Conservation (phyloP, 2,329 filamentous ascomycete species). For the Dactylellina parvicollis region DNA sequence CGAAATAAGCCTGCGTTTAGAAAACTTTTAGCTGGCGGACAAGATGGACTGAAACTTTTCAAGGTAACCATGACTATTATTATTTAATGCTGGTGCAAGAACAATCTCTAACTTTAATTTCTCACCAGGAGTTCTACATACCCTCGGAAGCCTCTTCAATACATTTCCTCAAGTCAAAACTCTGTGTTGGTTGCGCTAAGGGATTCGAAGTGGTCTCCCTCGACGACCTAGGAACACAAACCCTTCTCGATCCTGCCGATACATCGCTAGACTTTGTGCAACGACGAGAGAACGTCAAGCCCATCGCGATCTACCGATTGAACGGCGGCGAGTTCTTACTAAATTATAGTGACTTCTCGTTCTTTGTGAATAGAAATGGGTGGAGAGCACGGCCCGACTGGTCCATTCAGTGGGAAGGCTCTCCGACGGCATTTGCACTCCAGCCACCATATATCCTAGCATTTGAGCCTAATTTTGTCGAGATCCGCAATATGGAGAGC, state of each 20-base stretch:
- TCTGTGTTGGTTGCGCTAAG: slow-evolving; percentile 93
- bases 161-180: slow-evolving; percentile 94
- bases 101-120: slow-evolving; percentile 55
- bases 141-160: slow-evolving; percentile 98
- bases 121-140: slow-evolving; percentile 86
- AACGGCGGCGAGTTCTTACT: slow-evolving; percentile 91
- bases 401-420: slow-evolving; percentile 97
- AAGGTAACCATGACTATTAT: slow-evolving; percentile 66
- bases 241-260: slow-evolving; percentile 94
- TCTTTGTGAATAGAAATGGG: slow-evolving; percentile 98
- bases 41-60: slow-evolving; percentile 94
- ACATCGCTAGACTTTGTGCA: slow-evolving; percentile 97
- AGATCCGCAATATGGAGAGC: slow-evolving; percentile 93
- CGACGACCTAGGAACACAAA: slow-evolving; percentile 97
- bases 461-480: slow-evolving; percentile 97
- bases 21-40: slow-evolving; percentile 92
- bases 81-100: too few relatives aligned
- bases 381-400: slow-evolving; percentile 96
- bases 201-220: slow-evolving; percentile 97
- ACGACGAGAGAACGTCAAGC: slow-evolving; percentile 89
- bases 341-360: slow-evolving; percentile 98
- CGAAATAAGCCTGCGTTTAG: slow-evolving; percentile 95
- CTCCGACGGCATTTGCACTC: slow-evolving; percentile 88
- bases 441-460: slow-evolving; percentile 97
- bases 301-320: slow-evolving; percentile 95